Base-by-base conservation (phyloP, 805 yeast genomes). In the Saccharomyces mikatae region DNA sequence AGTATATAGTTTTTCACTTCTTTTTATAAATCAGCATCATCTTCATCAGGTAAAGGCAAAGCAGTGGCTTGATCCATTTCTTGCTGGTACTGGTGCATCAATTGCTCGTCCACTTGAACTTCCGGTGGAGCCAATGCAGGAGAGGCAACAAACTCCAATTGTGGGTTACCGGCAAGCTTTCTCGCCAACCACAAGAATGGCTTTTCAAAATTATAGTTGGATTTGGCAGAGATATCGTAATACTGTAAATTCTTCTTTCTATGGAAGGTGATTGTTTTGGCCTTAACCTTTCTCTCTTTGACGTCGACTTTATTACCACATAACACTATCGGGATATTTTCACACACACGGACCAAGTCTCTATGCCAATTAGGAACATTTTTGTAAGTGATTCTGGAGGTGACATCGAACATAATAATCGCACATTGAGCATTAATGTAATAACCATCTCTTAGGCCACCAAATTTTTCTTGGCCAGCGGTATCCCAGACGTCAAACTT, bases 351-450 rank as follows among this genome's bases (percentile, higher is more conserved):
- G 63, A 91, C 96, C 73, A 91, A 82, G 77, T 91, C 98, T 80
- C 97, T 86, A 86, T 92, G 97, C 98, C 98, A 91, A 88, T 92
- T 92, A 74, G 98, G 97, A 74, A 91, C 98, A 78, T 92, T 91
- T 81, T 91, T 91, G 82, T 91, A 91, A 65, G 97, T 92, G 79
- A 91, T 90, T 82, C 98, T 90, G 53, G 97, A 89, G 59, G 98
- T 91, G 59, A 91, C 97, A 76, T 91, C 98, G 73, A 91, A 91
- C 98, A 91, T 91, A 76, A 91, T 91, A 80, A 91, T 91, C 79
- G 97, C 98, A 82, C 97, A 92, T 79, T 91, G 96, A 72, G 97
- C 98, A 75, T 91, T 90, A 76, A 91, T 91, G 80, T 91, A 91
- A 81, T 91, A 91, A 71, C 98, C 98, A 72, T 91, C 98, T 81